These are phyloP conservation scores for Penicillium sp. DNA, from an alignment of 2,329 filamentous ascomycete species.

Conservation along the genomic window DNA sequence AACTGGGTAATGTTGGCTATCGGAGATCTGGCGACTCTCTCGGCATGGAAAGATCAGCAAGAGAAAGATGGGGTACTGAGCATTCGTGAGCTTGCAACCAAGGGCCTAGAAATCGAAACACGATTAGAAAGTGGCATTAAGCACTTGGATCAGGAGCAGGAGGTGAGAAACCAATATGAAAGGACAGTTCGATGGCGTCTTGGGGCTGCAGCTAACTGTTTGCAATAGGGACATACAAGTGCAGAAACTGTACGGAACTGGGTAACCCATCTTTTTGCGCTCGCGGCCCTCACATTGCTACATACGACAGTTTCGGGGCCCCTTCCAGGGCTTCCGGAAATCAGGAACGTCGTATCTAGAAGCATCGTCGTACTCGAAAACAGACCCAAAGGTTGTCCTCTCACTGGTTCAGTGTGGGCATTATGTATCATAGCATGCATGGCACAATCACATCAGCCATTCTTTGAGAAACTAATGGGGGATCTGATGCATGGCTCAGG, in stretches of 20 bases:
- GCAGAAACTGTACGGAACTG: background rate
- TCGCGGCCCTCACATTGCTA: slow-evolving; percentile 1
- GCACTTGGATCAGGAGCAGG: background rate
- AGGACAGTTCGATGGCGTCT: background rate
- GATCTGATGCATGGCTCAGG: slow-evolving; percentile 1
- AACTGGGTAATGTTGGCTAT: slow-evolving; percentile 6
- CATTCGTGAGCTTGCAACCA: slow-evolving; percentile 5
- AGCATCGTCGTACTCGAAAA: slow-evolving; percentile 2
- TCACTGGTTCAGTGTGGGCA: slow-evolving; percentile 8
- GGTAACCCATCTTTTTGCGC: slow-evolving; percentile 4
- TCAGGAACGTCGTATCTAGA: background rate
- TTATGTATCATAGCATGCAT: slow-evolving; percentile 6
- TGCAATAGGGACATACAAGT: background rate
- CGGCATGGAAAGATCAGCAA: slow-evolving; percentile 4
- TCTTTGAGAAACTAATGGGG: slow-evolving; percentile 5
- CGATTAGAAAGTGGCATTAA: slow-evolving; percentile 3
- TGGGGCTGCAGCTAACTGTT: background rate
- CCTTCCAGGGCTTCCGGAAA: slow-evolving; percentile 3
- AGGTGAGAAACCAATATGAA: background rate
- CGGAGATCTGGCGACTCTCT: slow-evolving; percentile 3
- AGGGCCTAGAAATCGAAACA: slow-evolving; percentile 2
- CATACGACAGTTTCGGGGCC: slow-evolving; percentile 7
- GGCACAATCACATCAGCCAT: slow-evolving; percentile 2
- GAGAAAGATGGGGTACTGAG: slow-evolving; percentile 2
- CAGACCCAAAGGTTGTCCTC: slow-evolving; percentile 1